phyloP scores from a whole-genome alignment of 129 eudicot genomes.

The Lactuca saligna region DNA sequence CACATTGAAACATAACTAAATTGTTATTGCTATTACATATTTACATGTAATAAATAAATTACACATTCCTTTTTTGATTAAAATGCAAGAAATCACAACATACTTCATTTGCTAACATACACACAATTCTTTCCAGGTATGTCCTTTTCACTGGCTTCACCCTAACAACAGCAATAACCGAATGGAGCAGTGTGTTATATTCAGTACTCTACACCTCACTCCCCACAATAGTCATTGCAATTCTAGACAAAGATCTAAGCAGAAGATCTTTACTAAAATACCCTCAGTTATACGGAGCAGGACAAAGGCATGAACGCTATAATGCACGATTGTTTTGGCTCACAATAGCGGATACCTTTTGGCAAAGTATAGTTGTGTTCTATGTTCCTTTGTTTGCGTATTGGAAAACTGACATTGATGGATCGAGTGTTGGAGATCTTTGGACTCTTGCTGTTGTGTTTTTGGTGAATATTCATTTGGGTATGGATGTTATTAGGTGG shows the following conservation, averaged over 20 bases:
- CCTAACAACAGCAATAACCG: conserved; percentile 81
- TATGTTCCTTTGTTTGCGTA: conserved; percentile 71
- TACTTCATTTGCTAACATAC: conserved; percentile 11
- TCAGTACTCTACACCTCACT: conserved; percentile 78
- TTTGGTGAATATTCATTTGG: conserved; percentile 79
- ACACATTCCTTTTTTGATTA: too few relatives aligned
- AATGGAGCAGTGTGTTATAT: conserved; percentile 95
- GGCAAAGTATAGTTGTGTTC: conserved; percentile 89
- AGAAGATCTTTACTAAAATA: conserved; percentile 57
- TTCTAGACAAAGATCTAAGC: conserved; percentile 90
- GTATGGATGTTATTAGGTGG: conserved; percentile 93
- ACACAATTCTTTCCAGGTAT: conserved; percentile 53
- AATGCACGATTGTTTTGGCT: conserved; percentile 71
- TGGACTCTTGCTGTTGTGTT: conserved; percentile 87
- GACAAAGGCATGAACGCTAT: conserved; percentile 87
- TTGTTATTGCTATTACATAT: too few relatives aligned
- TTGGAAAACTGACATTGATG: conserved; percentile 66
- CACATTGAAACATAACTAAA: too few relatives aligned
- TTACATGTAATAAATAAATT: too few relatives aligned
- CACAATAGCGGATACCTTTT: conserved; percentile 74
- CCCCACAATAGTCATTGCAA: conserved; percentile 81
- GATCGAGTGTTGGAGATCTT: conserved; percentile 83
- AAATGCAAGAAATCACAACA: too few relatives aligned
- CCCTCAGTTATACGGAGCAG: conserved; percentile 90
- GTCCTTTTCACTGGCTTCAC: conserved; percentile 74